These are phyloP conservation scores for Eutrema salsugineum DNA, from an alignment of 441 rosid species.

Conservation along the genomic window DNA sequence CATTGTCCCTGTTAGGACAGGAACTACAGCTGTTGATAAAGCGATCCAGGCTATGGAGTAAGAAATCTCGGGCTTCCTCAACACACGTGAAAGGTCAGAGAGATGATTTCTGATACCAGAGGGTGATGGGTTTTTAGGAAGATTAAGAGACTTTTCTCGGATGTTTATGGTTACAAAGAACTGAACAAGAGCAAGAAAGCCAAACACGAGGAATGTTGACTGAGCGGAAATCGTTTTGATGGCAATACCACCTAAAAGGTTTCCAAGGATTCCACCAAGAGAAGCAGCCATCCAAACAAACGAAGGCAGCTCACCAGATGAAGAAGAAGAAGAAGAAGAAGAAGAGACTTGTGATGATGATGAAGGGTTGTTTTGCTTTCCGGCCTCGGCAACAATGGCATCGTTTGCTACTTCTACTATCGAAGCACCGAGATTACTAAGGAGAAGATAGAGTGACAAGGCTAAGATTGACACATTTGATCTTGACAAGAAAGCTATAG, in stretches of 20 bases:
- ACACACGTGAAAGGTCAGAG: constrained; percentile 49
- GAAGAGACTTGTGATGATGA: background rate
- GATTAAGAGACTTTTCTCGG: constrained; percentile 60
- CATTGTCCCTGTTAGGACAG: constrained; percentile 80
- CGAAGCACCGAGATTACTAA: constrained; percentile 87
- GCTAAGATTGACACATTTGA: constrained; percentile 53
- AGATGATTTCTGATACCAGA: constrained; percentile 59
- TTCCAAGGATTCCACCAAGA: constrained; percentile 84
- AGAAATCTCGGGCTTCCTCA: constrained; percentile 61
- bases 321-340: constrained; percentile 20
- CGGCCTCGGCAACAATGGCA: constrained; percentile 85
- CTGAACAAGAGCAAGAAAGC: constrained; percentile 47
- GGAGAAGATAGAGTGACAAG: constrained; percentile 58
- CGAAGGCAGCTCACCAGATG: constrained; percentile 70
- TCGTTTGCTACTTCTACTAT: constrained; percentile 91
- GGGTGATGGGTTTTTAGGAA: constrained; percentile 47
- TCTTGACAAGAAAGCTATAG: constrained; percentile 54
- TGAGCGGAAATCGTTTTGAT: constrained; percentile 45
- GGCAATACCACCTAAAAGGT: constrained; percentile 67
- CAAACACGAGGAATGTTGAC: constrained; percentile 55
- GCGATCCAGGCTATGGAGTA: constrained; percentile 72
- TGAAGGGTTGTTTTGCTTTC: constrained; percentile 32
- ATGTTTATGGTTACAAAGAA: constrained; percentile 53
- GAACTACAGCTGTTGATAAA: constrained; percentile 67
- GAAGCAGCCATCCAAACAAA: constrained; percentile 83